Conservation (phyloP, 2,329 filamentous ascomycete species). For the Nannizzia gypsea region DNA sequence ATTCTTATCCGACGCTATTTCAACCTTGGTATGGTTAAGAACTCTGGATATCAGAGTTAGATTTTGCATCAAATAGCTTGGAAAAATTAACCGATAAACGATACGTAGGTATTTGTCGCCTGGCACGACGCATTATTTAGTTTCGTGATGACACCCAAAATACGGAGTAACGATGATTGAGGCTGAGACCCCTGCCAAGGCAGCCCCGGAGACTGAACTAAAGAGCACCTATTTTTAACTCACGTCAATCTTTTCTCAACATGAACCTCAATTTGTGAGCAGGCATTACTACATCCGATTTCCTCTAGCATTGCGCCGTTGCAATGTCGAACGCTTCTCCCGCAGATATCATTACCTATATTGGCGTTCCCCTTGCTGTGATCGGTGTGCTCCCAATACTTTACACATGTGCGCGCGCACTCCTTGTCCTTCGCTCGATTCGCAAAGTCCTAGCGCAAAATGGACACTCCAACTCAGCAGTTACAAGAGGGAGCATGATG, state of each 20-base stretch:
- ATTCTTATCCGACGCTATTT: too few relatives aligned
- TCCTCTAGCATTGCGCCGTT: neutral
- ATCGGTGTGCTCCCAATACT: constrained; percentile 52
- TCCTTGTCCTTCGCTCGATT: constrained; percentile 50
- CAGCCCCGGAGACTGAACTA: too few relatives aligned
- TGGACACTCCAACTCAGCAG: constrained; percentile 40
- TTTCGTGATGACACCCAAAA: too few relatives aligned
- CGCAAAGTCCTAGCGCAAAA: constrained; percentile 46
- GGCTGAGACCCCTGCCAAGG: neutral
- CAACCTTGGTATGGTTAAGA: too few relatives aligned
- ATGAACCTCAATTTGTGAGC: neutral
- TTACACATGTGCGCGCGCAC: constrained; percentile 52
- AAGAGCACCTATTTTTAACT: neutral
- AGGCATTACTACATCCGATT: neutral
- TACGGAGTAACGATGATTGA: neutral
- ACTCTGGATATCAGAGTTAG: too few relatives aligned
- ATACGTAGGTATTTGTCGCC: too few relatives aligned
- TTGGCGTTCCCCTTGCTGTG: constrained; percentile 48
- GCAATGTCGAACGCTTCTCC: constrained; percentile 16
- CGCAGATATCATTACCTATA: constrained; percentile 45
- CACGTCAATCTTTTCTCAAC: neutral
- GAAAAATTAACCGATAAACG: neutral
- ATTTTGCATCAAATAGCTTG: too few relatives aligned
- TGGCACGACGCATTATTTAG: too few relatives aligned
- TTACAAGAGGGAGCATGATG: constrained; percentile 52